These are phyloP conservation scores for Aspergillus nanangensis DNA, from an alignment of 495 filamentous ascomycete genomes.

Conservation along the genomic window DNA sequence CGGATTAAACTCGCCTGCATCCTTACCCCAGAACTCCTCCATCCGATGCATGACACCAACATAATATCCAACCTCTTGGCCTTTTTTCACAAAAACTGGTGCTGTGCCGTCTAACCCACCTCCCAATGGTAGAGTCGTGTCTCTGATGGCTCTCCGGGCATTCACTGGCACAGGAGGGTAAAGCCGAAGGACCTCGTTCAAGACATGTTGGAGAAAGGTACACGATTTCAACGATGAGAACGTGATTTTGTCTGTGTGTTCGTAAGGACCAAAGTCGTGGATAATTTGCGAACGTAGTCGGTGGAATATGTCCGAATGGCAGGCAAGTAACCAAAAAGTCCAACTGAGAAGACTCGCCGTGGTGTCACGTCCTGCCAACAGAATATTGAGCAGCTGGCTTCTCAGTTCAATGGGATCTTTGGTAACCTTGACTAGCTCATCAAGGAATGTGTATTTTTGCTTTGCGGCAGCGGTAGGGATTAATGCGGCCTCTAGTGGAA, in stretches of 20 bases:
- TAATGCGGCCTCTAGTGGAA: not conserved
- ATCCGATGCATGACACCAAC: slow-evolving; percentile 27
- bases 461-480: no score
- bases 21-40: slow-evolving; percentile 29
- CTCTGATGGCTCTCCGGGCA: slow-evolving; percentile 35
- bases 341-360: slow-evolving; percentile 48
- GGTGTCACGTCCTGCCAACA: slow-evolving; percentile 25
- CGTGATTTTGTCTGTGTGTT: no score
- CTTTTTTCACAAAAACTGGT: slow-evolving; percentile 43
- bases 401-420: slow-evolving; percentile 35
- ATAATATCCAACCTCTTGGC: slow-evolving; percentile 17
- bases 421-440: slow-evolving; percentile 14
- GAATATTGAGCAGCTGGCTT: slow-evolving; percentile 51
- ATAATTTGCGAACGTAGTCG: slow-evolving; percentile 43
- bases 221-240: slow-evolving; percentile 25
- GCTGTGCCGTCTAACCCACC: slow-evolving; percentile 43
- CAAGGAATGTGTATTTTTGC: slow-evolving; percentile 17
- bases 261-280: slow-evolving; percentile 24
- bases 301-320: slow-evolving; percentile 31
- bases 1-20: slow-evolving; percentile 29
- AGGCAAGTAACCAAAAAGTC: slow-evolving; percentile 47
- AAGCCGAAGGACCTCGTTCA: slow-evolving; percentile 46
- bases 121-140: slow-evolving; percentile 46
- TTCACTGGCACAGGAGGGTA: slow-evolving; percentile 51
- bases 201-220: slow-evolving; percentile 33